These are phyloP conservation scores for Cytospora chrysosperma DNA, from an alignment of 2,329 filamentous ascomycete species.

Conservation along the genomic window DNA sequence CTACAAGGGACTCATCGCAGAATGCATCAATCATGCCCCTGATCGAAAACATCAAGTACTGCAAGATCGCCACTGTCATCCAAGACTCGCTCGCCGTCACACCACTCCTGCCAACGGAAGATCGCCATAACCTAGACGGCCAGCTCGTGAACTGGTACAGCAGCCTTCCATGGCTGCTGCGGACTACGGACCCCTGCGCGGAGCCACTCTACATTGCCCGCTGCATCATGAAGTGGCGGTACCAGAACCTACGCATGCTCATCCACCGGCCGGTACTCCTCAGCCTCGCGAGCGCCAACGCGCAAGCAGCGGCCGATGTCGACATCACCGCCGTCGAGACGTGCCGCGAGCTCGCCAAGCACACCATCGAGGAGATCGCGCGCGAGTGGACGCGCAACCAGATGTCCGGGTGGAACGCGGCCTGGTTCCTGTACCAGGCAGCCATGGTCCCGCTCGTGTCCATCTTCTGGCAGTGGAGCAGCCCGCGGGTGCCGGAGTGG, in stretches of 20 bases:
- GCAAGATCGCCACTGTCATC: constrained; percentile 74
- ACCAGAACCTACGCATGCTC: constrained; percentile 74
- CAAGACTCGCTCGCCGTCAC: constrained; percentile 72
- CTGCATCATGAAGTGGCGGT: constrained; percentile 79
- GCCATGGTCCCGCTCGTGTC: constrained; percentile 76
- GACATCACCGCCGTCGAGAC: constrained; percentile 67
- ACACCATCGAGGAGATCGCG: constrained; percentile 71
- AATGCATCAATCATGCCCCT: constrained; percentile 67
- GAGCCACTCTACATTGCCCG: constrained; percentile 69
- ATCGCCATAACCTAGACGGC: constrained; percentile 64
- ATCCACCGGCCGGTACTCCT: constrained; percentile 72
- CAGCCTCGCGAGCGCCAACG: constrained; percentile 57
- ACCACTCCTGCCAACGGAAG: constrained; percentile 64
- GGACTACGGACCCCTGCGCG: constrained; percentile 65
- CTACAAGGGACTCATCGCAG: constrained; percentile 51
- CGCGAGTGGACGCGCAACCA: constrained; percentile 70
- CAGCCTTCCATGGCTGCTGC: constrained; percentile 64
- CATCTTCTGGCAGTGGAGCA: constrained; percentile 66
- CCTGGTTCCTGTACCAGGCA: constrained; percentile 80
- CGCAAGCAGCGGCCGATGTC: constrained; percentile 53
- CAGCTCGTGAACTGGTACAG: constrained; percentile 73
- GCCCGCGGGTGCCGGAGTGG: constrained; percentile 50
- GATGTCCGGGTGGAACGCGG: constrained; percentile 77
- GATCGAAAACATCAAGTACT: constrained; percentile 76
- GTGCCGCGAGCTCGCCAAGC: constrained; percentile 67